Evolutionary conservation across 495 filamentous ascomycete species (phyloP).

Genomic region (Pseudoneurospora amorphoporcata): DNA sequence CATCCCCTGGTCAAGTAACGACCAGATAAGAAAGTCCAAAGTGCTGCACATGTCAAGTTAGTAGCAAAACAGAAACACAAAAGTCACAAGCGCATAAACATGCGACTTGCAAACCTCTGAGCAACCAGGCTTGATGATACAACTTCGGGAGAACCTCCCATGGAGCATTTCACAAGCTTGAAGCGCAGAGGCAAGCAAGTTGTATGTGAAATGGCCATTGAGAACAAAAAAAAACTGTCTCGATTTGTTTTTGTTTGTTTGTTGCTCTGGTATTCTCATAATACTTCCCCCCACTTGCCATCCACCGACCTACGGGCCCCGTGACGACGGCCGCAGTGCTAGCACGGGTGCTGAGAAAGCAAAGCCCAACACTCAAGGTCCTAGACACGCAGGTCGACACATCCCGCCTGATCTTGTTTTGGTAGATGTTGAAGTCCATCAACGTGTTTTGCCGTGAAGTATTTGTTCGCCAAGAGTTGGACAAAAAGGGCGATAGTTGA

Average conservation of each 20-base stretch:
- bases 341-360: background rate
- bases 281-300: background rate
- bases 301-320: background rate
- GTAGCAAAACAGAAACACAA: background rate
- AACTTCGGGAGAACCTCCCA: slow-evolving; percentile 54
- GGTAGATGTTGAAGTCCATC: background rate
- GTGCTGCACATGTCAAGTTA: slow-evolving; percentile 4
- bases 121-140: slow-evolving; percentile 8
- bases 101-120: slow-evolving; percentile 8
- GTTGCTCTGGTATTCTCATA: slow-evolving; percentile 4
- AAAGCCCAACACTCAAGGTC: background rate
- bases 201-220: slow-evolving; percentile 51
- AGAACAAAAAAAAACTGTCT: slow-evolving; percentile 30
- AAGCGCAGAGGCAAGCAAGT: slow-evolving; percentile 25
- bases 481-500: background rate
- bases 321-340: background rate
- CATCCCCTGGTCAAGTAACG: background rate
- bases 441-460: background rate
- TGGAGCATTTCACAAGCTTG: slow-evolving; percentile 49
- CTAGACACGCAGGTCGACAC: background rate
- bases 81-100: background rate
- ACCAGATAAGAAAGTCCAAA: background rate
- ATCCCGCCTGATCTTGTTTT: too few species aligned
- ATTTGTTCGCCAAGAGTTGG: background rate
- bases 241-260: slow-evolving; percentile 7